Conservation (phyloP, 768 basidiomycete species). For the Amanita pseudoporphyria region DNA sequence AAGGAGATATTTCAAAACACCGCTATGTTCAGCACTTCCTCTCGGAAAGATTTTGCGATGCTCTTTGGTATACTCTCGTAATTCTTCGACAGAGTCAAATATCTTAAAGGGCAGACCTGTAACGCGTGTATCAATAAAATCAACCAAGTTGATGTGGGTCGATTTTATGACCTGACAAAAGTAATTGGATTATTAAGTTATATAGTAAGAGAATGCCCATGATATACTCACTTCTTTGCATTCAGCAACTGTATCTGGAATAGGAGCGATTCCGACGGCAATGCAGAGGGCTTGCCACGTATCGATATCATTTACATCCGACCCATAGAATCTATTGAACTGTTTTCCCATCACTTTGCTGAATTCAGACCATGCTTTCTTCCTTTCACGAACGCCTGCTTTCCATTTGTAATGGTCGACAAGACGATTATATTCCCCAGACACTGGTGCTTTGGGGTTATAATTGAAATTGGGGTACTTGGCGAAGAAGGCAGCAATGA, state of each 20-base stretch:
- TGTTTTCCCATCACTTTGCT: not conserved
- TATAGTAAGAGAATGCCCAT: too few species aligned
- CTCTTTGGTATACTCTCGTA: not conserved
- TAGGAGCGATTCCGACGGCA: not conserved
- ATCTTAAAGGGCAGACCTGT: not conserved
- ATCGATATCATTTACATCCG: not conserved
- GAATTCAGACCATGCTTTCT: not conserved
- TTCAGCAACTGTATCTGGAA: not conserved
- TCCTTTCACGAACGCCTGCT: too few species aligned
- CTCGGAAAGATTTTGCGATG: not conserved
- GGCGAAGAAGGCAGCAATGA: not conserved
- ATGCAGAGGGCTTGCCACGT: not conserved
- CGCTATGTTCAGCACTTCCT: conserved; percentile 5
- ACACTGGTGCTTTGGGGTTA: not conserved
- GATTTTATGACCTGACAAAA: not conserved
- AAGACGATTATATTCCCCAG: not conserved
- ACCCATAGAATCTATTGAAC: not conserved
- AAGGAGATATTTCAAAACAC: conserved; percentile 1
- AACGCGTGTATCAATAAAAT: not conserved
- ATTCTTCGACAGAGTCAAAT: not conserved
- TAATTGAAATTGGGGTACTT: not conserved
- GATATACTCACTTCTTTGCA: not conserved
- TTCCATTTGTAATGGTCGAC: not conserved
- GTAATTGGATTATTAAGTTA: too few species aligned
- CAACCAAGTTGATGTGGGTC: conserved; percentile 4